phyloP scores from a whole-genome alignment of 106 monocot genomes.

The Allium sativum region DNA sequence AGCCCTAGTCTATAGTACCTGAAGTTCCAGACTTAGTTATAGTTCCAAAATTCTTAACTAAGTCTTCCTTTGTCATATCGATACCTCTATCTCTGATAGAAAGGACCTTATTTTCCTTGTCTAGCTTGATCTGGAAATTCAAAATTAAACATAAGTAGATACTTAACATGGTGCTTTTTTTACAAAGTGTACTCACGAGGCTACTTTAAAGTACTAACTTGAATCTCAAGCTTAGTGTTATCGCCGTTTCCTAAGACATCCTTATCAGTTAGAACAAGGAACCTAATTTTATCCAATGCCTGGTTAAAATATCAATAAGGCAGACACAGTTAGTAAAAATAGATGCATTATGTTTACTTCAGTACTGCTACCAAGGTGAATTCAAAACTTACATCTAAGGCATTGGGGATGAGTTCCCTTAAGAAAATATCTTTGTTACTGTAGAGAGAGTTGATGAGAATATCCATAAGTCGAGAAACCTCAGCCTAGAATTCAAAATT shows the following conservation, averaged over 20 bases:
- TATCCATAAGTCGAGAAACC: conserved; percentile 66
- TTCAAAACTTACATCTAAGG: conserved; percentile 51
- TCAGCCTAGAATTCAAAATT: conserved; percentile 78
- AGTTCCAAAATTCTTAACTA: too few relatives aligned
- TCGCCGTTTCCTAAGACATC: conserved; percentile 90
- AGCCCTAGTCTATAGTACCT: too few relatives aligned
- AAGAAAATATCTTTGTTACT: conserved; percentile 76
- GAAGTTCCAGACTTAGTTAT: too few relatives aligned
- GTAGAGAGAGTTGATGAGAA: conserved; percentile 63
- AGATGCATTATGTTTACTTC: conserved; percentile 69
- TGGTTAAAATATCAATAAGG: conserved; percentile 8
- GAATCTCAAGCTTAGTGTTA: conserved; percentile 60
- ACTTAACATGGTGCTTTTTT: background rate
- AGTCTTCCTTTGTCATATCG: too few relatives aligned
- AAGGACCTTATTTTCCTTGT: too few relatives aligned
- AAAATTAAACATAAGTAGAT: too few relatives aligned
- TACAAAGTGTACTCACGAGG: conserved; percentile 9
- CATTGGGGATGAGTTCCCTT: conserved; percentile 71
- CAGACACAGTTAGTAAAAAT: conserved; percentile 42
- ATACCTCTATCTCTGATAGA: too few relatives aligned
- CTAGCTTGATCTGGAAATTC: too few relatives aligned
- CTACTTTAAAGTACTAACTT: conserved; percentile 25
- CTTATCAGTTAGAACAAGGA: conserved; percentile 90
- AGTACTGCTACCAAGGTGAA: conserved; percentile 80
- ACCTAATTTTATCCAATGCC: conserved; percentile 98